These are phyloP conservation scores for Ceratobasidium sp. DNA, from an alignment of 1,284 basidiomycete genomes.

Conservation along the genomic window DNA sequence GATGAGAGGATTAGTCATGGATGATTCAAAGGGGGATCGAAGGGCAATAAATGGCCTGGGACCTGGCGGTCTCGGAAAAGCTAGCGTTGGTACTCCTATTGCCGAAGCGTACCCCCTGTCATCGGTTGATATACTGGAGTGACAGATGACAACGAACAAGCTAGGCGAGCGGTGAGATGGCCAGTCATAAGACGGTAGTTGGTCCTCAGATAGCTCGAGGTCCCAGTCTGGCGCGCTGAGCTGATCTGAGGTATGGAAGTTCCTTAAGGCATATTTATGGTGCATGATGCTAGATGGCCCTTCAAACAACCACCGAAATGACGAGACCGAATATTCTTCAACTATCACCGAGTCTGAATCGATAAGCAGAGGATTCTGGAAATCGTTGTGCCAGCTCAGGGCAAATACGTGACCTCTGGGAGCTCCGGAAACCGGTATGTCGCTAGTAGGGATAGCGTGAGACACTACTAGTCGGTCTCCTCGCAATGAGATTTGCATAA, in stretches of 20 bases:
- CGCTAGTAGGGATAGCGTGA: slow-evolving; percentile 16
- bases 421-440: background rate
- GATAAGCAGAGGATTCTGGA: slow-evolving; percentile 14
- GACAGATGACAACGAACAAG: slow-evolving; percentile 20
- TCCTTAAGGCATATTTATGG: background rate
- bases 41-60: slow-evolving; percentile 22
- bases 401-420: slow-evolving; percentile 19
- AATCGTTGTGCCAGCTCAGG: slow-evolving; percentile 6
- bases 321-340: slow-evolving; percentile 21
- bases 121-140: slow-evolving; percentile 11
- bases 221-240: background rate
- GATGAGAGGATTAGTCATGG: background rate
- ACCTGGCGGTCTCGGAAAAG: slow-evolving; percentile 10
- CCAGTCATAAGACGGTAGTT: slow-evolving; percentile 10
- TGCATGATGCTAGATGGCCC: slow-evolving; percentile 28
- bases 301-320: slow-evolving; percentile 23
- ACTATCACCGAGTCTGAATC: slow-evolving; percentile 15
- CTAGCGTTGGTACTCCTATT: background rate
- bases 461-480: slow-evolving; percentile 24
- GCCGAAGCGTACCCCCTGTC: slow-evolving; percentile 21
- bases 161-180: slow-evolving; percentile 26
- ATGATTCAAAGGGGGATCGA: slow-evolving; percentile 19
- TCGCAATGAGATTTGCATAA: slow-evolving; percentile 26
- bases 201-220: background rate
- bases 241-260: slow-evolving; percentile 18